Conservation (phyloP, 805 yeast species). For the Kodamaea lidongshanica region DNA sequence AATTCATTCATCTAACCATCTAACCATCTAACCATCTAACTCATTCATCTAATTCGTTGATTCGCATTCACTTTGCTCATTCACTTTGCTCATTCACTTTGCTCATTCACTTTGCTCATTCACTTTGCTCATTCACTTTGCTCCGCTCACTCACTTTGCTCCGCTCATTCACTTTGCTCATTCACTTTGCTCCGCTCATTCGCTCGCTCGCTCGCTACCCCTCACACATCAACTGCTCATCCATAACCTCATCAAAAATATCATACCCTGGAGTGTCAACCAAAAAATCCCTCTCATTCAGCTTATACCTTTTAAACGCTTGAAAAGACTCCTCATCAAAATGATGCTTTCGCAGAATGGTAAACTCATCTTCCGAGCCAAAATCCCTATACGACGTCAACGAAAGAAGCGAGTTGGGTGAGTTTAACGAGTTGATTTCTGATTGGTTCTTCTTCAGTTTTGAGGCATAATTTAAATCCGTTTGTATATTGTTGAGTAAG, state of each 20-base stretch:
- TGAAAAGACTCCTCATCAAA: slow-evolving; percentile 7
- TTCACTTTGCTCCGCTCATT: too few relatives aligned
- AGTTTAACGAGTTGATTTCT: slow-evolving; percentile 19
- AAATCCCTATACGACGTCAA: slow-evolving; percentile 24
- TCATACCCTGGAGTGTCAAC: slow-evolving; percentile 13
- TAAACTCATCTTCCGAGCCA: slow-evolving; percentile 10
- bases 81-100: too few relatives aligned
- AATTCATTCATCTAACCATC: too few relatives aligned
- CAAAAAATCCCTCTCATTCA: slow-evolving; percentile 5
- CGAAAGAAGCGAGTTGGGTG: slow-evolving; percentile 32
- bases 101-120: too few relatives aligned
- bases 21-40: too few relatives aligned
- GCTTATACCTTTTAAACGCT: slow-evolving; percentile 15
- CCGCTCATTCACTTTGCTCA: too few relatives aligned
- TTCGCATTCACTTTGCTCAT: too few relatives aligned
- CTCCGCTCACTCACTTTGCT: too few relatives aligned
- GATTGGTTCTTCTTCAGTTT: slow-evolving; percentile 3
- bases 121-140: too few relatives aligned
- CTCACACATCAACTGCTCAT: too few relatives aligned
- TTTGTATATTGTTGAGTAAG: slow-evolving; percentile 32
- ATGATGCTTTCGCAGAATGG: slow-evolving; percentile 5
- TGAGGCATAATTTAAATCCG: slow-evolving; percentile 8
- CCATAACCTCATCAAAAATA: slow-evolving; percentile 25
- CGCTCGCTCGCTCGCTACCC: too few relatives aligned
- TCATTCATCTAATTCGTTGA: too few relatives aligned